Percentiles rank a stretch among this genome's conserved stretches.
These are phyloP conservation scores for Podospora conica DNA, from an alignment of 495 filamentous ascomycete genomes.

Conservation along the genomic window DNA sequence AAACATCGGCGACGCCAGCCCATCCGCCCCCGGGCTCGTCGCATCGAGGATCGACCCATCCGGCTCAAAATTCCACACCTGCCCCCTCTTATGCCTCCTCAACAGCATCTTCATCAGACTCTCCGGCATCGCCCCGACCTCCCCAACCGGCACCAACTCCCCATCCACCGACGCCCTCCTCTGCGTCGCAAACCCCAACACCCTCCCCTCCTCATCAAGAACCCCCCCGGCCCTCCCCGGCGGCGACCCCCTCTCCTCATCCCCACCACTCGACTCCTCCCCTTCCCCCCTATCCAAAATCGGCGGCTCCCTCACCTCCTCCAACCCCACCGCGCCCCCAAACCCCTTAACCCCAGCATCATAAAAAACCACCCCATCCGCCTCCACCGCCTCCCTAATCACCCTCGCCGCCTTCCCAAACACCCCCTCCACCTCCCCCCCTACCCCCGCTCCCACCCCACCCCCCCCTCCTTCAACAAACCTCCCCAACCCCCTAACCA, in stretches of 20 bases:
- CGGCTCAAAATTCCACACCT: conserved; percentile 51
- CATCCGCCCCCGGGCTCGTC: conserved; percentile 10
- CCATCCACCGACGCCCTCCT: conserved; percentile 19
- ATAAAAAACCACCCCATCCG: conserved; percentile 47
- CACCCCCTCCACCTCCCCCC: conserved; percentile 5
- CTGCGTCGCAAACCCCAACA: conserved; percentile 34
- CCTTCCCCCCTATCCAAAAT: not conserved
- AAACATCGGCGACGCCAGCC: not conserved
- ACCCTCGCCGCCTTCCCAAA: conserved; percentile 39
- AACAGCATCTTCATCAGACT: conserved; percentile 47
- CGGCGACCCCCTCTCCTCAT: not conserved
- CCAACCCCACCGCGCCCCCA: conserved; percentile 11
- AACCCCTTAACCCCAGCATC: conserved; percentile 38
- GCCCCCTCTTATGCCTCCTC: conserved; percentile 54
- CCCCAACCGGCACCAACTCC: conserved; percentile 1
- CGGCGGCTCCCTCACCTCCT: not conserved
- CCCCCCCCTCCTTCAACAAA: conserved; percentile 52
- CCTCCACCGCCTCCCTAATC: conserved; percentile 45
- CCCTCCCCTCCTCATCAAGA: conserved; percentile 1
- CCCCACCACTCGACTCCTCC: conserved; percentile 1
- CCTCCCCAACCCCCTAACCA: conserved; percentile 55
- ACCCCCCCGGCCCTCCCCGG: not conserved
- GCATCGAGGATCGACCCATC: conserved; percentile 19
- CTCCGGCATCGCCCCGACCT: conserved; percentile 19
- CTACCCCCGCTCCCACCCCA: conserved; percentile 3